Conservation (phyloP, 108 stramenopile genomes). For the Skeletonema tropicum region DNA sequence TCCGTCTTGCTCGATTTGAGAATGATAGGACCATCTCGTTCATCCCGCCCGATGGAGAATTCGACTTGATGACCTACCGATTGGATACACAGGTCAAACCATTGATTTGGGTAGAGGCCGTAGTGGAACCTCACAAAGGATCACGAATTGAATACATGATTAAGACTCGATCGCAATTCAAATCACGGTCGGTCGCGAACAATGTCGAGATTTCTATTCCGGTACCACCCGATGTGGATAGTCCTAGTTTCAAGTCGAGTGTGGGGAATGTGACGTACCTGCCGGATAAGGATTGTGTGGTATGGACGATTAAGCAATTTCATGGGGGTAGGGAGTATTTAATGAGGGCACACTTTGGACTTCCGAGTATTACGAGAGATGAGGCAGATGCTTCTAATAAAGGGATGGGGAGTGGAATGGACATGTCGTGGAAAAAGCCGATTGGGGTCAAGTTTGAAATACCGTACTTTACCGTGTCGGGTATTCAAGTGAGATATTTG, state of each 20-base stretch:
- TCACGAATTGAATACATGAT: constrained; percentile 99
- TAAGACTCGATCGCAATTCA: constrained; percentile 99
- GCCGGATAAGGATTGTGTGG: constrained; percentile 96
- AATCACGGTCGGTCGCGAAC: constrained; percentile 96
- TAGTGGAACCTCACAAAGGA: constrained; percentile 97
- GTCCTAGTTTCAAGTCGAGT: constrained; percentile 95
- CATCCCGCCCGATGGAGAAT: constrained; percentile 99
- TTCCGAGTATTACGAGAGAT: constrained; percentile 93
- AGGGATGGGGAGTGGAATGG: constrained; percentile 59
- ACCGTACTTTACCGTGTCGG: constrained; percentile 99
- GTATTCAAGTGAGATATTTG: constrained; percentile 99
- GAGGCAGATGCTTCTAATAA: constrained; percentile 58
- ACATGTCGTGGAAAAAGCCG: constrained; percentile 92
- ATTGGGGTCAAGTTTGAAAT: constrained; percentile 98
- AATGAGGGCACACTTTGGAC: constrained; percentile 99
- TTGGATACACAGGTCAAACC: constrained; percentile 99
- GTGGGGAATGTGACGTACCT: constrained; percentile 98
- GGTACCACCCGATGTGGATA: constrained; percentile 98
- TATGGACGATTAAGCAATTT: constrained; percentile 99
- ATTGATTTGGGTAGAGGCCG: constrained; percentile 98
- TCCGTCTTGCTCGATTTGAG: constrained; percentile 97
- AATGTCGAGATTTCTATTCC: constrained; percentile 99
- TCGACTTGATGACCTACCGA: constrained; percentile 99
- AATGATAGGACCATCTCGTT: constrained; percentile 99
- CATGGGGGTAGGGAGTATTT: constrained; percentile 94